These are phyloP conservation scores for Aspergillus texensis DNA, from an alignment of 2,329 filamentous ascomycete genomes.

Conservation along the genomic window DNA sequence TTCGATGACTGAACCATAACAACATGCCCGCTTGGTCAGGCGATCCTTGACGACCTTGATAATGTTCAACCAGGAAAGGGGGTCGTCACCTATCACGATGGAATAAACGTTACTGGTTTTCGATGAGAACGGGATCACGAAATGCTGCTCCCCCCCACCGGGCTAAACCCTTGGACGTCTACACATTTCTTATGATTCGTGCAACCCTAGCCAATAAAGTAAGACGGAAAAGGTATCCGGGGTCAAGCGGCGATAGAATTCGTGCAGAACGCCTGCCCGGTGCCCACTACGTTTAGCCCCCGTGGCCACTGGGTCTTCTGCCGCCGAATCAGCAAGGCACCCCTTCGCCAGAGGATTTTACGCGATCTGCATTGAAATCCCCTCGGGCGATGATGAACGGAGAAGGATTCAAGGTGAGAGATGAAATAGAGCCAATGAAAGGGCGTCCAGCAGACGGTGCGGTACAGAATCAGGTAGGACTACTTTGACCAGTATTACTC, in stretches of 20 bases:
- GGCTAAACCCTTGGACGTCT: constrained; percentile 6
- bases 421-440: neutral
- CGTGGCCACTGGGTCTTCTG: neutral
- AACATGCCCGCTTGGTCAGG: neutral
- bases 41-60: neutral
- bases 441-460: neutral
- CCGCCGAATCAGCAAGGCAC: constrained; percentile 6
- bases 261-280: constrained; percentile 7
- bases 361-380: neutral
- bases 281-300: neutral
- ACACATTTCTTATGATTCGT: neutral
- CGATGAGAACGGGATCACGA: neutral
- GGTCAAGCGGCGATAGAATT: constrained; percentile 11
- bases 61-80: neutral
- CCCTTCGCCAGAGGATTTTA: neutral
- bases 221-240: constrained; percentile 14
- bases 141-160: constrained; percentile 1
- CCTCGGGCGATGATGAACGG: neutral
- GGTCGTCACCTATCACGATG: neutral
- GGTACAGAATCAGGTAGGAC: neutral
- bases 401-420: neutral
- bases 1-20: neutral
- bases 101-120: neutral
- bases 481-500: neutral
- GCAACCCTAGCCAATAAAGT: constrained; percentile 13